Percentiles rank a stretch among this genome's conserved stretches.
Evolutionary conservation across 306 rosid genomes (phyloP).

Genomic region (Hippophae tibetana): DNA sequence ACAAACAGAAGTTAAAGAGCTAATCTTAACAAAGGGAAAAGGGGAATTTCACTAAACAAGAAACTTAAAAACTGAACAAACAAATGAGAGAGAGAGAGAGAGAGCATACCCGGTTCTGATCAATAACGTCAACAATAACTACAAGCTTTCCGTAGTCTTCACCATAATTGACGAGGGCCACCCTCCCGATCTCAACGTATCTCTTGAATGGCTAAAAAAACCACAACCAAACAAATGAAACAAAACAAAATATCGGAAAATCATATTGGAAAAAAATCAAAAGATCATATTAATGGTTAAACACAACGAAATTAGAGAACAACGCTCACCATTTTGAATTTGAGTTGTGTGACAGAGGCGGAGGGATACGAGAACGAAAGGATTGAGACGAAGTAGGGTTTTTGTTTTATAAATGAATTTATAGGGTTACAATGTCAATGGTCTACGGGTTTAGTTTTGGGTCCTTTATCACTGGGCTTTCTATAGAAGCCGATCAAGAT

Average conservation of each 20-base stretch:
- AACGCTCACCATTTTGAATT: slow-evolving; percentile 44
- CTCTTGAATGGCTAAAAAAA: slow-evolving; percentile 77
- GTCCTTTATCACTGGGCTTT: no score
- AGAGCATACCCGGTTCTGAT: slow-evolving; percentile 61
- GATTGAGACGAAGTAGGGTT: slow-evolving; percentile 13
- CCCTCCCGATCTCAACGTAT: slow-evolving; percentile 87
- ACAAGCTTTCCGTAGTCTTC: slow-evolving; percentile 81
- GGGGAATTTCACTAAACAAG: neutral
- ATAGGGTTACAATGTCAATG: no score
- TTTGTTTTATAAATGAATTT: neutral
- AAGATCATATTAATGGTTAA: neutral
- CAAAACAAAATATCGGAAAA: neutral
- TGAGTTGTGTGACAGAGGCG: slow-evolving; percentile 10
- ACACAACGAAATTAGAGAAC: neutral
- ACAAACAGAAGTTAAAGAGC: no score
- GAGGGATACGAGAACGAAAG: neutral
- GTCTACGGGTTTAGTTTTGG: no score
- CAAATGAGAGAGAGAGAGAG: neutral
- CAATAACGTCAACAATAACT: slow-evolving; percentile 83
- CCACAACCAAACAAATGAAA: neutral
- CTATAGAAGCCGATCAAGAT: no score
- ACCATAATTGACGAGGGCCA: slow-evolving; percentile 87
- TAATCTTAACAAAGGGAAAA: no score
- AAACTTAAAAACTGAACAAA: neutral
- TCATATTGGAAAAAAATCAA: neutral